Conservation (phyloP, 108 stramenopile genomes). For the Skeletonema grethae region DNA sequence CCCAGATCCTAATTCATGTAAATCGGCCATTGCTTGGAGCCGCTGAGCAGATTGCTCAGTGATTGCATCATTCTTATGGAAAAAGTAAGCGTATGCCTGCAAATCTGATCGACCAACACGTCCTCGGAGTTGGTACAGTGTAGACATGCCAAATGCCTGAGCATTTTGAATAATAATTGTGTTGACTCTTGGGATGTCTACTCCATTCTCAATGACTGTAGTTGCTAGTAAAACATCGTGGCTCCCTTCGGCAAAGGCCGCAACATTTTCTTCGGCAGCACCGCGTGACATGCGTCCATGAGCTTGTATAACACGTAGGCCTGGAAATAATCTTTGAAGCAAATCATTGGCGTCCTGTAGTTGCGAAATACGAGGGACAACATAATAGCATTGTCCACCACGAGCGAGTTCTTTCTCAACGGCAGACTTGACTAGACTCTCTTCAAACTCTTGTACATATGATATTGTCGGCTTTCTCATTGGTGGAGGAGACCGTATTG, state of each 20-base stretch:
- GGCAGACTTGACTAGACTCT: constrained; percentile 63
- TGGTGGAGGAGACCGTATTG: constrained; percentile 87
- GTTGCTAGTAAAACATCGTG: constrained; percentile 93
- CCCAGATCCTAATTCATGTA: constrained; percentile 87
- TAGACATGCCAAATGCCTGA: constrained; percentile 92
- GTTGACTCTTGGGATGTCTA: constrained; percentile 95
- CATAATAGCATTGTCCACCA: constrained; percentile 90
- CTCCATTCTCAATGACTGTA: constrained; percentile 97
- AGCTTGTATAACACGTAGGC: constrained; percentile 76
- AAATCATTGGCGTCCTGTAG: constrained; percentile 60
- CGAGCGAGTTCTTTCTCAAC: constrained; percentile 78
- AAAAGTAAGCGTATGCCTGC: constrained; percentile 90
- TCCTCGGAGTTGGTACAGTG: constrained; percentile 94
- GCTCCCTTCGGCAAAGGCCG: constrained; percentile 83
- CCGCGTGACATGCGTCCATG: constrained; percentile 86
- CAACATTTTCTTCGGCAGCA: constrained; percentile 79
- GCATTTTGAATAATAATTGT: constrained; percentile 93
- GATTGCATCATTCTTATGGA: constrained; percentile 68
- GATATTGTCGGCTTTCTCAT: constrained; percentile 85
- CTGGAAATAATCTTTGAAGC: constrained; percentile 70
- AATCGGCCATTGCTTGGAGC: constrained; percentile 84
- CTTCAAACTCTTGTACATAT: constrained; percentile 71
- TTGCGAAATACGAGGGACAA: constrained; percentile 88
- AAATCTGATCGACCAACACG: constrained; percentile 91
- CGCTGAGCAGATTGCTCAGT: constrained; percentile 82